Conservation (phyloP, 306 rosid species). For the Sicyos edulis region DNA sequence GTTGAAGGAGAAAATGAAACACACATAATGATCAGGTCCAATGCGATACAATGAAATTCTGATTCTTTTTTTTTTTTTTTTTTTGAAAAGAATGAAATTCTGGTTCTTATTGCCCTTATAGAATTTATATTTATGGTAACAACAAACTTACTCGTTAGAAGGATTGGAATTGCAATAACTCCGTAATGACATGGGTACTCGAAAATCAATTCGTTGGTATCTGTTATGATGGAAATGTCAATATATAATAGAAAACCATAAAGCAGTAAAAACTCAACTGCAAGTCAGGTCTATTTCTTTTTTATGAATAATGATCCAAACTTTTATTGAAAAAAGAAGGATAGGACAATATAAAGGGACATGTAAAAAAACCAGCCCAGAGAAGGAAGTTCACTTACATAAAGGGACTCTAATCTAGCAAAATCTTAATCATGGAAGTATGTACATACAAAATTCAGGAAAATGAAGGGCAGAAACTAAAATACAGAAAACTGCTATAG, state of each 20-base stretch:
- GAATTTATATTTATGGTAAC: neutral
- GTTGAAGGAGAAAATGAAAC: conserved; percentile 23
- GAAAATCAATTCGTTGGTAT: conserved; percentile 76
- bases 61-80: too few relatives aligned
- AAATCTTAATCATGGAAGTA: neutral
- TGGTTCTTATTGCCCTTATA: neutral
- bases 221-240: conserved; percentile 36
- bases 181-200: conserved; percentile 65
- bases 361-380: too few relatives aligned
- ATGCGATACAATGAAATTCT: neutral
- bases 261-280: neutral
- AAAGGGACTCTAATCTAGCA: too few relatives aligned
- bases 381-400: too few relatives aligned
- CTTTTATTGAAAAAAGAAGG: too few relatives aligned
- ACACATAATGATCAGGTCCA: conserved; percentile 19
- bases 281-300: neutral
- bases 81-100: neutral
- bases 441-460: neutral
- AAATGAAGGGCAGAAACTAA: neutral
- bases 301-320: neutral
- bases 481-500: neutral
- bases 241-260: neutral
- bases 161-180: conserved; percentile 58
- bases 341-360: too few relatives aligned
- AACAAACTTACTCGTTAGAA: conserved; percentile 48